Evolutionary conservation across 495 filamentous ascomycete species (phyloP), one percentile per base, ranked within the genome.

Genomic region (Aspergillus baeticus): DNA sequence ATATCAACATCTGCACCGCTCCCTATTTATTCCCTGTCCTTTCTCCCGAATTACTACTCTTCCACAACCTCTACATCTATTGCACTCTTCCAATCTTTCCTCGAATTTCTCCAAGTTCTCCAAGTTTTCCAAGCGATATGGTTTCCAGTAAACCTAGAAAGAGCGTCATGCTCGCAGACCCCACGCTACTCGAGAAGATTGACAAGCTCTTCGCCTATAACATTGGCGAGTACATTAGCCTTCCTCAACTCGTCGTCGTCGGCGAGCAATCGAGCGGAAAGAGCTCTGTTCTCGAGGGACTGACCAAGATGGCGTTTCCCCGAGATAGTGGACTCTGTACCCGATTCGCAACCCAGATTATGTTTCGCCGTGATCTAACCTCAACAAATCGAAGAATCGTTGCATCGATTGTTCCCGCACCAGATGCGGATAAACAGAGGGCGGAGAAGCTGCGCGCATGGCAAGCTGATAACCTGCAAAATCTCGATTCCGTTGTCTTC

Each of bases 321-420:
- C 61, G 76, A 3, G 63, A 72, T 35, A 74, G 66, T 17, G 67
- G 63, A 0, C 64, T 79, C 0, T 81, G 76, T 41, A 80, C 76
- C 3, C 61, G 75, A 2, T 79, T 74, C 49, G 72, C 73, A 1
- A 81, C 74, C 0, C 75, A 79, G 54, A 76, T 81, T 29, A 71
- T 69, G 0, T 75, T 86, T 46, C 77, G 81, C 14, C 67, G 72
- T 29, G 43, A 51, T 7, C 8, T 18, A 3, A 22, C 10, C 1
- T 3, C 23, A 8, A 31, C 29, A 5, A 55, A 54, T 3, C 44
- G 60, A 10, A 58, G 5, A 2, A n/a, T 36, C 10, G 36, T 21
- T 4, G 36, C 23, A 6, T 38, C 35, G 7, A 51, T 41, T n/a
- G 11, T 51, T n/a, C 36, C 49, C 1, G 46, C 29, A 7, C 37